Conservation (phyloP, 108 stramenopile genomes). For the Pseudonitzschia delicatissima region DNA sequence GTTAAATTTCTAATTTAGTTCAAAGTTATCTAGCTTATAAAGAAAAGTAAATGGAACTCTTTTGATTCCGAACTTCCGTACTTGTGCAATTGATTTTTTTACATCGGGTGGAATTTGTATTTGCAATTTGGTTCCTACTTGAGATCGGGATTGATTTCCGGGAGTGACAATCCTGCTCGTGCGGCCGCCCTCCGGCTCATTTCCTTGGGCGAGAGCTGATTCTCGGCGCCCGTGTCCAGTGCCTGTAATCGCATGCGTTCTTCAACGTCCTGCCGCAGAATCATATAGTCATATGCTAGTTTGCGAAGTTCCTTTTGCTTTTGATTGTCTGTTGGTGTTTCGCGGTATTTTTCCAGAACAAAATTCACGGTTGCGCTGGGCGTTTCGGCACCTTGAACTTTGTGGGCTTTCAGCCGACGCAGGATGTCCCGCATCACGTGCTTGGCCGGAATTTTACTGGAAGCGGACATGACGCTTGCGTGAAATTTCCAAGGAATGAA, state of each 20-base stretch:
- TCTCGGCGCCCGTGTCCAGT: conserved; percentile 74
- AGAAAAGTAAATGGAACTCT: too few relatives aligned
- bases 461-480: conserved; percentile 1
- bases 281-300: conserved; percentile 57
- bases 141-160: conserved; percentile 42
- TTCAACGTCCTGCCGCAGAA: conserved; percentile 50
- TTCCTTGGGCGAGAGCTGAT: conserved; percentile 67
- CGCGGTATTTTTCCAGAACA: conserved; percentile 4
- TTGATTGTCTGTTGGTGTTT: neutral
- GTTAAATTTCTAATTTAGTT: too few relatives aligned
- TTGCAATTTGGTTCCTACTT: too few relatives aligned
- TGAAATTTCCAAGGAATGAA: too few relatives aligned
- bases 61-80: too few relatives aligned
- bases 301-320: conserved; percentile 1
- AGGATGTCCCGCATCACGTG: conserved; percentile 64
- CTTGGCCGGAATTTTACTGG: conserved; percentile 40
- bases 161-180: conserved; percentile 72
- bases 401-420: conserved; percentile 20
- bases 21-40: too few relatives aligned
- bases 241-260: conserved; percentile 65
- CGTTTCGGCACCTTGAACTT: conserved; percentile 23
- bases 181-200: conserved; percentile 75
- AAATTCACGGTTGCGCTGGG: conserved; percentile 1
- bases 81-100: too few relatives aligned
- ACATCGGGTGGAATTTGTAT: too few relatives aligned